Base-by-base conservation (phyloP, 139 green algal genomes). In the Chlamydomonas asymmetrica region DNA sequence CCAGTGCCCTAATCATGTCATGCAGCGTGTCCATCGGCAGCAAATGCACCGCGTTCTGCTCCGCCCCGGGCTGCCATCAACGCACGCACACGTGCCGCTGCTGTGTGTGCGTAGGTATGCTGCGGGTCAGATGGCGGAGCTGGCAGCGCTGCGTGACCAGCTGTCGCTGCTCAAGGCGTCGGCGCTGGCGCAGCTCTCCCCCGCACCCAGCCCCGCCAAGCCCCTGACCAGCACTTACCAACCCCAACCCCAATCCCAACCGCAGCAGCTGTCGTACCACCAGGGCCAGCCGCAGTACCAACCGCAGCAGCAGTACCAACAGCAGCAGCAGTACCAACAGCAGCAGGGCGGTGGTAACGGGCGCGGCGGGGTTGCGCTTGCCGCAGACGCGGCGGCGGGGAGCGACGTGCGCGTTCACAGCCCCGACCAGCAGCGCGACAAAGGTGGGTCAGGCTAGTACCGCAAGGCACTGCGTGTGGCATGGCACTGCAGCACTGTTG, bases 121-220 rank as follows among this genome's bases (percentile, higher is more conserved):
- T 10, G 59, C 64, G 4, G 59, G 63, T 6, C 49, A 84, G 63
- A 63, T 74, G 56, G 39, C 40, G 37, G 76, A 85, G 78, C 74
- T 83, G 13, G 54, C 54, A 5, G 41, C 45, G 40, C 68, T 83
- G 59, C 62, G 69, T n/a, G 54, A 66, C 23, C 63, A 82, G 73
- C 73, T 81, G 65, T 56, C 65, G 8, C 64, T 65, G 37, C 73
- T 83, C 25, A 81, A 80, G 67, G 74, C 73, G 27, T 68, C 60
- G 9, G 76, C 73, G 3, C 59, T 82, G 9, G 75, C 80, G 4
- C 54, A 74, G 52, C 57, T 82, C 23, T 86, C 80, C 3, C 80
- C 80, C 18, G 5, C 45, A 37, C 27, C 25, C 20, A 71, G 57
- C 31, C 71, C 78, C 20, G 5, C 27, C 16, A 34, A 13, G 8